Conservation (phyloP, 257 asterid species). For the Phtheirospermum japonicum region DNA sequence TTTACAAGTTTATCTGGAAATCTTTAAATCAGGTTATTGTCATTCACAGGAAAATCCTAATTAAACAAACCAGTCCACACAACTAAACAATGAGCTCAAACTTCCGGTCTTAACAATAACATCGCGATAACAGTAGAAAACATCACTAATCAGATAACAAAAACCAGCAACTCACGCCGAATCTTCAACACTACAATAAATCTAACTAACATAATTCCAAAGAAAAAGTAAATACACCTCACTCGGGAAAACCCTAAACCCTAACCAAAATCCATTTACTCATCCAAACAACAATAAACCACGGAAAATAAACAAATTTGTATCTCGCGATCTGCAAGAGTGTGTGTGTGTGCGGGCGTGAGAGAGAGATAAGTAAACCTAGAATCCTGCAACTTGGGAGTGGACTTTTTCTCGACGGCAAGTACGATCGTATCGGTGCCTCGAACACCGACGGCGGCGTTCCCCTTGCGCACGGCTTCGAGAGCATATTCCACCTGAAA, state of each 20-base stretch:
- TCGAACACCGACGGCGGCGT: constrained; percentile 95
- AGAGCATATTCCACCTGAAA: constrained; percentile 97
- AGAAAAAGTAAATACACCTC: constrained; percentile 8
- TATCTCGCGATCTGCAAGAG: constrained; percentile 25
- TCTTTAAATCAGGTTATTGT: neutral
- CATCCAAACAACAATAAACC: constrained; percentile 14
- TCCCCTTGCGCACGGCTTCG: constrained; percentile 96
- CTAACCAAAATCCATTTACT: neutral
- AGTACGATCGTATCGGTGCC: constrained; percentile 83
- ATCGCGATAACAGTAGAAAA: neutral
- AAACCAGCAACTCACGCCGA: constrained; percentile 6
- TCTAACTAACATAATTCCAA: neutral
- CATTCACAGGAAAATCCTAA: constrained; percentile 2
- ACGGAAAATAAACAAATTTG: neutral
- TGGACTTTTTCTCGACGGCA: constrained; percentile 93
- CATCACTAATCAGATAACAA: neutral
- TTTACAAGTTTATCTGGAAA: too few species aligned
- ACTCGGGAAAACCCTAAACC: constrained; percentile 28
- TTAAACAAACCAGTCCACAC: constrained; percentile 4
- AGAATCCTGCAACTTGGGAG: constrained; percentile 95
- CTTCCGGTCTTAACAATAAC: constrained; percentile 8
- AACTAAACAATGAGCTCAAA: constrained; percentile 6
- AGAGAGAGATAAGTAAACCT: constrained; percentile 37
- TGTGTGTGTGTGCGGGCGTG: too few species aligned
- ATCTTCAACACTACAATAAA: constrained; percentile 11